phyloP scores from a whole-genome alignment of 2,329 filamentous ascomycete species.

The Cladosporium cucumerinum region DNA sequence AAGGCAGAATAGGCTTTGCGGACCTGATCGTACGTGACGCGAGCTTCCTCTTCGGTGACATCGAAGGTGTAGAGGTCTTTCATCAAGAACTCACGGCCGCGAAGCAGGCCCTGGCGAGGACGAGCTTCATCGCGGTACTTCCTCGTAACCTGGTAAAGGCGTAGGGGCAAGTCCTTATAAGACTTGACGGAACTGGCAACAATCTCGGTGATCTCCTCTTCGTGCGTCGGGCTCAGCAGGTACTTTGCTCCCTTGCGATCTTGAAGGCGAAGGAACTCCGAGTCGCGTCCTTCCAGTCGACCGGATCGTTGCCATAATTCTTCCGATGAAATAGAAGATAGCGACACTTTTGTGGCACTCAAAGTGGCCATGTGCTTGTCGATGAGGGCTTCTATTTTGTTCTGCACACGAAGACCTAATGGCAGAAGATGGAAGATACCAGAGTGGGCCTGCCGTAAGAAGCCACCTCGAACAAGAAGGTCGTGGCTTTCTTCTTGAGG shows the following conservation, averaged over 20 bases:
- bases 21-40: conserved; percentile 76
- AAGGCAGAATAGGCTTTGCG: conserved; percentile 69
- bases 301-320: conserved; percentile 79
- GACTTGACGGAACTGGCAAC: conserved; percentile 71
- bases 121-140: conserved; percentile 94
- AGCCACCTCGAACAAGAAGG: conserved; percentile 45
- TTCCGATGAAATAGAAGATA: conserved; percentile 84
- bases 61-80: conserved; percentile 99
- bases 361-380: conserved; percentile 78
- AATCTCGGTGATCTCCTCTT: conserved; percentile 88
- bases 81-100: conserved; percentile 92
- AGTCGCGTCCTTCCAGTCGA: conserved; percentile 57
- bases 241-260: conserved; percentile 74
- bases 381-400: conserved; percentile 80
- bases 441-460: conserved; percentile 66
- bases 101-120: conserved; percentile 80
- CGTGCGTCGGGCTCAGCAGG: conserved; percentile 86
- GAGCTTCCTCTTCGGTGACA: conserved; percentile 60
- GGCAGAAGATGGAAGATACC: conserved; percentile 92
- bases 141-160: conserved; percentile 86
- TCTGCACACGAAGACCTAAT: conserved; percentile 78
- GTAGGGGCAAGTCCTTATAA: conserved; percentile 79
- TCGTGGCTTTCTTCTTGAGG: conserved; percentile 48
- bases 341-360: conserved; percentile 75
- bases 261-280: conserved; percentile 70